phyloP scores from a whole-genome alignment of 2,329 filamentous ascomycete species.

The Sarocladium kiliense region DNA sequence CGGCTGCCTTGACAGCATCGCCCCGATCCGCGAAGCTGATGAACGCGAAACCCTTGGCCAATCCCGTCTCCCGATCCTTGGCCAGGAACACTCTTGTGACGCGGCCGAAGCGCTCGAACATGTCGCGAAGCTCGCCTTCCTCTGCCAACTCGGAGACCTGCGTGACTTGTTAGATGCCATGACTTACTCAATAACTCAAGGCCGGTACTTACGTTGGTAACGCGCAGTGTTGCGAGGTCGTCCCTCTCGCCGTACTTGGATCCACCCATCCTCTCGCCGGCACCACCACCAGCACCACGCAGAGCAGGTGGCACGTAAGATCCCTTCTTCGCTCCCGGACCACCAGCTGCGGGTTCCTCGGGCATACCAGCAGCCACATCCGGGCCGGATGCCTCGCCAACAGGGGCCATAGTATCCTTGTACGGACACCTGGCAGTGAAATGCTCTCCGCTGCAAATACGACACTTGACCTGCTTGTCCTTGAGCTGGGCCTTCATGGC shows the following conservation, averaged over 20 bases:
- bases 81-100: constrained; percentile 97
- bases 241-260: constrained; percentile 92
- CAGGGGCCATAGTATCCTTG: constrained; percentile 98
- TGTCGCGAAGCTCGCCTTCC: constrained; percentile 88
- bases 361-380: constrained; percentile 52
- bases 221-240: constrained; percentile 90
- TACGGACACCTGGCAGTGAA: constrained; percentile 98
- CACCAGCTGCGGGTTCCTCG: constrained; percentile 42
- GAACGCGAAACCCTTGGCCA: constrained; percentile 98
- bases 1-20: constrained; percentile 88
- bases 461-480: constrained; percentile 99
- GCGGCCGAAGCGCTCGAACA: constrained; percentile 96
- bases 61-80: constrained; percentile 92
- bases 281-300: constrained; percentile 58
- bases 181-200: no score
- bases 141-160: constrained; percentile 96
- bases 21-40: constrained; percentile 90
- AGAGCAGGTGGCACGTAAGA: constrained; percentile 94
- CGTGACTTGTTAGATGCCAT: neutral
- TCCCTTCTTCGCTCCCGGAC: constrained; percentile 56
- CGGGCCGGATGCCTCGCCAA: constrained; percentile 49
- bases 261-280: constrained; percentile 72
- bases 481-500: constrained; percentile 78
- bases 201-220: constrained; percentile 78
- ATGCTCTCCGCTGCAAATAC: constrained; percentile 98